phyloP scores from a whole-genome alignment of 371 early-diverging fungal species.

The Rhizopus stolonifer region DNA sequence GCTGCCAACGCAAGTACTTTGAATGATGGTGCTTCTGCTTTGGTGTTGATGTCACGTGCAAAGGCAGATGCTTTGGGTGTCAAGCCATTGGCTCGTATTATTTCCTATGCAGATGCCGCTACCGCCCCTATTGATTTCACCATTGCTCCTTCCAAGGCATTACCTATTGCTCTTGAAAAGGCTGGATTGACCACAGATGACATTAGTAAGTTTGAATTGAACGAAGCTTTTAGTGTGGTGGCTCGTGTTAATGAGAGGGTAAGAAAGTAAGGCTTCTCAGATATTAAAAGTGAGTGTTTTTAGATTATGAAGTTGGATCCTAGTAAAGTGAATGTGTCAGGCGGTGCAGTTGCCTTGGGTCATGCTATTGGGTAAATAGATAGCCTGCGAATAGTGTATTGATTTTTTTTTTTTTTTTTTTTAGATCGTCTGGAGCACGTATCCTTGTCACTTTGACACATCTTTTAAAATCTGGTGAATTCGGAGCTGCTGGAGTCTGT shows the following conservation, averaged over 20 bases:
- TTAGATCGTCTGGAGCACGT: constrained; percentile 81
- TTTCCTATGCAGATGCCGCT: constrained; percentile 81
- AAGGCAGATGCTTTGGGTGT: constrained; percentile 75
- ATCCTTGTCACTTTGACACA: constrained; percentile 86
- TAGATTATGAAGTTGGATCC: constrained; percentile 74
- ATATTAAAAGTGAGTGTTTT: background rate
- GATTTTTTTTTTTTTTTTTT: background rate
- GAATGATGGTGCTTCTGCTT: constrained; percentile 95
- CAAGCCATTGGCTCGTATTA: constrained; percentile 81
- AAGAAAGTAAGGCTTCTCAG: background rate
- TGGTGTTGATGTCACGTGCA: constrained; percentile 84
- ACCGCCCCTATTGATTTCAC: constrained; percentile 91
- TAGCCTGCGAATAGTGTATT: background rate
- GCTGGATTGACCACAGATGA: constrained; percentile 77
- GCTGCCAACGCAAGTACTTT: constrained; percentile 95
- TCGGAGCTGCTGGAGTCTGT: constrained; percentile 87
- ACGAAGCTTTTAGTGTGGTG: constrained; percentile 95
- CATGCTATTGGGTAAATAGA: constrained; percentile 84
- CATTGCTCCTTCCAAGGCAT: constrained; percentile 89
- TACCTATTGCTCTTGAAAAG: constrained; percentile 82
- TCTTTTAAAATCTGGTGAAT: constrained; percentile 75
- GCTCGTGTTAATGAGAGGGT: constrained; percentile 77
- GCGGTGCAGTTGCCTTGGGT: constrained; percentile 93
- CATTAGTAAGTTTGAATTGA: constrained; percentile 85
- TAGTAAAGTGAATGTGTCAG: constrained; percentile 79